Base-by-base conservation (phyloP, 306 rosid genomes). In the Adenanthera pavonina region DNA sequence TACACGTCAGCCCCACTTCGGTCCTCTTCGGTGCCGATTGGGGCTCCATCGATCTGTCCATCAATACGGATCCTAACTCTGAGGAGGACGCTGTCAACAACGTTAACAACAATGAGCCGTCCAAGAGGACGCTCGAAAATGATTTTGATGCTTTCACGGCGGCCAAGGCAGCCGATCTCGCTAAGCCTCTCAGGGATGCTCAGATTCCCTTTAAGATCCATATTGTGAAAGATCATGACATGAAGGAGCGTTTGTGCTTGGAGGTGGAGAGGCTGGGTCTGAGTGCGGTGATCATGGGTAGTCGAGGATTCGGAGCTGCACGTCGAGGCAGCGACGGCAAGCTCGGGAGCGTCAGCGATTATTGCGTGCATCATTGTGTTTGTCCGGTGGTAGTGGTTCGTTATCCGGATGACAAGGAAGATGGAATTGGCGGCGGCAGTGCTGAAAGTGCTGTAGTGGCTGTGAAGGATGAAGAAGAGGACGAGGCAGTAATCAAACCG, bases 21-120 rank as follows among this genome's bases (percentile, higher is more conserved):
- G 92, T 92, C 38, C 94, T 92, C n/a, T 92, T 92, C 82, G 94
- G 97, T 68, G 97, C 97, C 57, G 97, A 92, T 41, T 92, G 97
- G 97, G 97, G 97, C 51, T 86, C 92, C 36, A 81, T 90, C 62
- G 94, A 92, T 73, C 89, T 88, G 78, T 80, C 94, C 69, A 80
- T 92, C 79, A 62, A 83, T 60, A 76, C 87, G 8, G 59, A 76
- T 20, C 84, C 83, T 1, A 67, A 78, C 30, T 53, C 64, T 0
- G 85, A 56, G 47, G 89, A 72, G 3, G 79, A 10, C 0, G 83
- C 69, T 35, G 79, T 30, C 11, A 65, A 16, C 52, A 20, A 67
- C 77, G 41, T 80, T 64, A 44, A 19, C 43, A 67, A 59, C 51
- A 80, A 77, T 14, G 78, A 87, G 48, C 75, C 67, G 71, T 74